Evolutionary conservation across 108 stramenopile species (phyloP).

Genomic region (Skeletonema costatum): DNA sequence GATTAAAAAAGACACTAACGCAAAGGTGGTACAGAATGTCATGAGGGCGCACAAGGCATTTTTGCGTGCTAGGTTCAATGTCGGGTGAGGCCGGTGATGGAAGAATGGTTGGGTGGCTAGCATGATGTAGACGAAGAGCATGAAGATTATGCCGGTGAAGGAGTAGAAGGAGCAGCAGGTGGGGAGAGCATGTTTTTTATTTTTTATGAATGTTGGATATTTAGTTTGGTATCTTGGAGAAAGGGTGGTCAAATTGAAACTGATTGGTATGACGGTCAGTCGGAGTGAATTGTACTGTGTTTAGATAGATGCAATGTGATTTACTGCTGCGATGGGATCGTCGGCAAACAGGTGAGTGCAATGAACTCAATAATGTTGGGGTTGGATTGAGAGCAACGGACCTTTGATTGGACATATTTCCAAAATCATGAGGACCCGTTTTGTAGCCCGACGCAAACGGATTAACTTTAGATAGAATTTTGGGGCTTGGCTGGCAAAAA

Average conservation of each 20-base stretch:
- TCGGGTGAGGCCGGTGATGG: constrained; percentile 45
- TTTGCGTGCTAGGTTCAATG: constrained; percentile 14
- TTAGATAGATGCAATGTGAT: too few relatives aligned
- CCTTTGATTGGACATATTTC: too few relatives aligned
- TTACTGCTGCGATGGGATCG: too few relatives aligned
- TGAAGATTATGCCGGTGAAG: constrained; percentile 41
- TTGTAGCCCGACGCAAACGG: too few relatives aligned
- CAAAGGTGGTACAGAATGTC: constrained; percentile 35
- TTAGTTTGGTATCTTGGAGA: not conserved
- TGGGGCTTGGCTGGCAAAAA: too few relatives aligned
- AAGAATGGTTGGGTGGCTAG: constrained; percentile 47
- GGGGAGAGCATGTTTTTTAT: constrained; percentile 33
- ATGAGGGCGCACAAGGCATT: constrained; percentile 46
- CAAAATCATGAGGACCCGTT: too few relatives aligned
- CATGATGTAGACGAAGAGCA: constrained; percentile 46
- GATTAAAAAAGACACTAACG: constrained; percentile 10
- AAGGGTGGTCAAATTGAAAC: not conserved
- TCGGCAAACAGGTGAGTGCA: too few relatives aligned
- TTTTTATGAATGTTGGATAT: not conserved
- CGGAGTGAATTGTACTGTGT: not conserved
- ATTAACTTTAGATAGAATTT: too few relatives aligned
- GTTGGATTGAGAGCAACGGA: too few relatives aligned
- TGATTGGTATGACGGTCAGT: not conserved
- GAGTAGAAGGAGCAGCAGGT: constrained; percentile 45
- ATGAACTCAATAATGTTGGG: too few relatives aligned